Evolutionary conservation across 139 green algal species (phyloP).

Genomic region (Picochlorum sp.): DNA sequence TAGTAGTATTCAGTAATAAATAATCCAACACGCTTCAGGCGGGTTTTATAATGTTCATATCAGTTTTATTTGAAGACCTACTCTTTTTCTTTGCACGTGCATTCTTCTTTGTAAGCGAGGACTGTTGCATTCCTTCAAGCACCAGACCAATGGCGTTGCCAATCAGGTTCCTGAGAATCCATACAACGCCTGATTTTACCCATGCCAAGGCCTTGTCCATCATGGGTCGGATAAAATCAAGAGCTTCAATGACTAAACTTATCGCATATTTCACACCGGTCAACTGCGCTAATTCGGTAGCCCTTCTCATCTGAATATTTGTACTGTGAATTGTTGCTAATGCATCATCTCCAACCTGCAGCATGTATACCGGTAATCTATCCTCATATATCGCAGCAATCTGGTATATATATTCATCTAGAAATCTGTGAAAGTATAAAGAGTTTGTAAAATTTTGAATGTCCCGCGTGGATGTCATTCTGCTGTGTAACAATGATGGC

Average conservation of each 20-base stretch:
- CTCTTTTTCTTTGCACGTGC: neutral
- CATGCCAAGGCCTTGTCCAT: neutral
- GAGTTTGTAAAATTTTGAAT: conserved; percentile 51
- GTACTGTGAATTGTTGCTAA: neutral
- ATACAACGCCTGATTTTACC: neutral
- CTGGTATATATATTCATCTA: conserved; percentile 14
- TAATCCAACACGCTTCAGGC: neutral
- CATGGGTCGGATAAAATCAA: neutral
- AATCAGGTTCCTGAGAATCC: neutral
- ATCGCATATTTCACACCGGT: neutral
- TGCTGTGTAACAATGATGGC: conserved; percentile 32
- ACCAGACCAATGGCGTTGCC: conserved; percentile 12
- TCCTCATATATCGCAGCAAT: conserved; percentile 49
- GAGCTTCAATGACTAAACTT: conserved; percentile 6
- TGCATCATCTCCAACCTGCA: neutral
- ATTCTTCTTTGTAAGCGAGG: neutral
- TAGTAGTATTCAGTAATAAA: neutral
- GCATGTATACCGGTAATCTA: conserved; percentile 3
- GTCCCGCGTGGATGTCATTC: conserved; percentile 33
- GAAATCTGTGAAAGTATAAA: conserved; percentile 14
- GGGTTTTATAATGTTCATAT: neutral
- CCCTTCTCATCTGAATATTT: neutral
- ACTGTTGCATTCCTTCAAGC: neutral
- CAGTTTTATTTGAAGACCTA: neutral
- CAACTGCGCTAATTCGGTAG: neutral